Percentiles rank a stretch among this genome's conserved stretches.
Evolutionary conservation across 345 rosid genomes (phyloP).

Genomic region (Lepidium aucheri): DNA sequence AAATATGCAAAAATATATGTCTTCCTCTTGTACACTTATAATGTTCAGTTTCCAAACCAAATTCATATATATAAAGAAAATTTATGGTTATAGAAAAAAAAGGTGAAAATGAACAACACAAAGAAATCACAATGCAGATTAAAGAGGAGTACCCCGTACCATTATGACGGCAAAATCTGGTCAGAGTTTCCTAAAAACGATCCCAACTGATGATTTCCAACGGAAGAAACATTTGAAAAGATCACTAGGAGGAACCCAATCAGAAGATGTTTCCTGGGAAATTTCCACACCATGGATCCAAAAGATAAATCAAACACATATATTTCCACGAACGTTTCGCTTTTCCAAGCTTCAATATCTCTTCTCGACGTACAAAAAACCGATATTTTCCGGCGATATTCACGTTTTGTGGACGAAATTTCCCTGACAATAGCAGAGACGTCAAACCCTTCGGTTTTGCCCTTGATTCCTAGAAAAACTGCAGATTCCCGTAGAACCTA

Average conservation of each 20-base stretch:
- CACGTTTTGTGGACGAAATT: constrained; percentile 1
- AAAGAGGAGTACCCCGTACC: constrained; percentile 12
- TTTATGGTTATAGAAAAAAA: not conserved
- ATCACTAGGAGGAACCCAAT: constrained; percentile 1
- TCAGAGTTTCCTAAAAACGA: constrained; percentile 2
- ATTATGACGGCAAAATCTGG: constrained; percentile 13
- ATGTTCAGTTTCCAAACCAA: not conserved
- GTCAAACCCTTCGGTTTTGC: constrained; percentile 3
- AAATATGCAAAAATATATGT: not conserved
- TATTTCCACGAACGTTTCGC: not conserved
- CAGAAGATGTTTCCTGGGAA: not conserved
- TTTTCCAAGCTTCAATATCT: not conserved
- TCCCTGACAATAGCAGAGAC: not conserved
- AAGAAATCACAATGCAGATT: constrained; percentile 16
- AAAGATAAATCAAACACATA: not conserved
- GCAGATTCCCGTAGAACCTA: not conserved
- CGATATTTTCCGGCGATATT: not conserved
- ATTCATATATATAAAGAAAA: not conserved
- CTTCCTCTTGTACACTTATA: not conserved
- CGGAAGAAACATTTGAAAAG: constrained; percentile 8
- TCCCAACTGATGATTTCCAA: constrained; percentile 13
- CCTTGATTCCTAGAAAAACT: not conserved
- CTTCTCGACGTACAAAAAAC: constrained; percentile 5
- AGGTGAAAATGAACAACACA: not conserved
- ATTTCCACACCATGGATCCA: constrained; percentile 22